Evolutionary conservation across 1,284 basidiomycete genomes (phyloP).

Genomic region (Moesziomyces antarcticus): DNA sequence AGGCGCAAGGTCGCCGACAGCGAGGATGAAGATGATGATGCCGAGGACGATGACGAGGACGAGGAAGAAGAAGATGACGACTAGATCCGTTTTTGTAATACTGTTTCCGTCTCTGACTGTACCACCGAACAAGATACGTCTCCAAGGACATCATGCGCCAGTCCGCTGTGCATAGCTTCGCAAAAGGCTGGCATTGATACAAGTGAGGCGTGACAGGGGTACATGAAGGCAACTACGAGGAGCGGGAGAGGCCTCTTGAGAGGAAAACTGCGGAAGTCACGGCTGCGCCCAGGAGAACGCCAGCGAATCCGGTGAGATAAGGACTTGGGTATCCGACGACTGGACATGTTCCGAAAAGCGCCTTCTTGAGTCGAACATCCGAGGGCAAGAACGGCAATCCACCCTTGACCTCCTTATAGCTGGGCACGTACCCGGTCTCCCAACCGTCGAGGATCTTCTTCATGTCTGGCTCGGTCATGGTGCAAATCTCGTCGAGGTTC

Average conservation of each 20-base stretch:
- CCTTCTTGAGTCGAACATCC: conserved; percentile 41
- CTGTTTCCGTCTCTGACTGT: not conserved
- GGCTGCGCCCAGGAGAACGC: conserved; percentile 37
- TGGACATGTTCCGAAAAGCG: conserved; percentile 53
- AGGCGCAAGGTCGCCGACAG: conserved; percentile 19
- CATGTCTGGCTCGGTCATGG: conserved; percentile 73
- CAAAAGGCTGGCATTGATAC: conserved; percentile 5
- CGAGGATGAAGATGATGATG: conserved; percentile 24
- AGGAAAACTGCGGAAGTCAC: conserved; percentile 35
- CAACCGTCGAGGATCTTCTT: conserved; percentile 66
- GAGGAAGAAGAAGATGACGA: conserved; percentile 38
- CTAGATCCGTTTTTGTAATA: not conserved
- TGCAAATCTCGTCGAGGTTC: conserved; percentile 79
- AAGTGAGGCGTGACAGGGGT: conserved; percentile 5
- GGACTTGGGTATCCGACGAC: conserved; percentile 58
- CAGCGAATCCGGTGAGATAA: conserved; percentile 48
- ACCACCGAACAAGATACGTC: not conserved
- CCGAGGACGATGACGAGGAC: conserved; percentile 26
- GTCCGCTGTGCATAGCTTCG: not conserved
- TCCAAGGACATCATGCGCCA: not conserved
- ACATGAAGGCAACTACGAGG: conserved; percentile 11
- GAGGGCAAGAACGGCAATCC: conserved; percentile 27
- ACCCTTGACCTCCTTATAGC: conserved; percentile 54
- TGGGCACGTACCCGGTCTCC: conserved; percentile 62
- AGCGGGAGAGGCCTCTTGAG: conserved; percentile 18